These are phyloP conservation scores for Acanthamoeba lenticulata DNA, from an alignment of 208 protist genomes.

Conservation along the genomic window DNA sequence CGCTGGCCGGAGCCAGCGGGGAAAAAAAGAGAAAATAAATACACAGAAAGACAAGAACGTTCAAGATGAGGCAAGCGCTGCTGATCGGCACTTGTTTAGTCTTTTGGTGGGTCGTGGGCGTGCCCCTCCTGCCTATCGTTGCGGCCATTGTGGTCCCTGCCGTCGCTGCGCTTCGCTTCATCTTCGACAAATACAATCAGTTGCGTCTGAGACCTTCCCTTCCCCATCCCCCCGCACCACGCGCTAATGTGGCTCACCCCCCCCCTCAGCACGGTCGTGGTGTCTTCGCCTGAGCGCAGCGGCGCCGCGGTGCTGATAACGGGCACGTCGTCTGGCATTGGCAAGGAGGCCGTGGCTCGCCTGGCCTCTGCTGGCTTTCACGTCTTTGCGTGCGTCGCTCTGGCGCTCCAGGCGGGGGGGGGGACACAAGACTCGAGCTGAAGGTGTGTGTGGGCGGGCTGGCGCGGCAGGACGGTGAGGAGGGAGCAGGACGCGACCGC, in stretches of 20 bases:
- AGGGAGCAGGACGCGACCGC: background rate
- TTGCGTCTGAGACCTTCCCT: too few relatives aligned
- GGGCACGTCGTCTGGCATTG: conserved; percentile 26
- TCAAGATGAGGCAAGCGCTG: conserved; percentile 7
- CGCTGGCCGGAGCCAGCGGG: too few relatives aligned
- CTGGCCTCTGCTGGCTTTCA: background rate
- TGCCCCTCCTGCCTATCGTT: background rate
- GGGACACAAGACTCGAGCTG: background rate
- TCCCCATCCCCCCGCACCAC: too few relatives aligned
- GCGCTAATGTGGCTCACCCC: background rate
- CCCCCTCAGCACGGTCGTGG: background rate
- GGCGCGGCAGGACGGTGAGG: background rate
- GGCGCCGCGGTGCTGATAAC: conserved; percentile 1
- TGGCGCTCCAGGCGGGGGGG: too few relatives aligned
- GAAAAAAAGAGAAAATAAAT: background rate
- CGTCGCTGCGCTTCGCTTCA: background rate
- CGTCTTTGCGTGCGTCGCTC: background rate
- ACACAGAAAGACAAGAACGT: too few relatives aligned
- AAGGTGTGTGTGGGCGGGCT: background rate
- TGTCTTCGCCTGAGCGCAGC: background rate
- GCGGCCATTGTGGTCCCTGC: background rate
- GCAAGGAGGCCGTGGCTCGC: background rate
- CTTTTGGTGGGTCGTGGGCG: background rate
- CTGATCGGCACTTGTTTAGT: background rate
- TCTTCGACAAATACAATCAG: conserved; percentile 21